Evolutionary conservation across 768 basidiomycete genomes (phyloP).

Genomic region (Tylopilus sp.): DNA sequence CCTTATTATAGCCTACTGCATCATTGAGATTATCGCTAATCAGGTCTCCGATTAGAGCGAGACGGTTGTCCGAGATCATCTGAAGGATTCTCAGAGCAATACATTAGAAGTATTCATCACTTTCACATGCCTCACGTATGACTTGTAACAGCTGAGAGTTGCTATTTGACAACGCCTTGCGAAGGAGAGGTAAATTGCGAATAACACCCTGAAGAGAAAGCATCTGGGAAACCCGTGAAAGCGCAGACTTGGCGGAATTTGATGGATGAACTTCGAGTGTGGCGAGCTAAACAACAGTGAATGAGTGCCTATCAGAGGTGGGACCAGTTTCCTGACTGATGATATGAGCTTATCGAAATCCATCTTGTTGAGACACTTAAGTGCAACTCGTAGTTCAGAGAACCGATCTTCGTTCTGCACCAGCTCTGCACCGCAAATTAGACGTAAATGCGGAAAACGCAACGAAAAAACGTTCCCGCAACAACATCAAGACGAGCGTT

Average conservation of each 20-base stretch:
- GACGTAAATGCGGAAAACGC: neutral
- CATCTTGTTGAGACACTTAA: constrained; percentile 70
- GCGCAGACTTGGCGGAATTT: constrained; percentile 59
- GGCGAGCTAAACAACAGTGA: constrained; percentile 47
- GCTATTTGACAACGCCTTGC: constrained; percentile 56
- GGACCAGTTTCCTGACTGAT: constrained; percentile 39
- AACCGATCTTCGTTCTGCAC: constrained; percentile 74
- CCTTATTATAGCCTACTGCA: constrained; percentile 58
- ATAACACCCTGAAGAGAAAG: constrained; percentile 75
- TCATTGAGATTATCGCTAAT: constrained; percentile 72
- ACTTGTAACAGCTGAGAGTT: constrained; percentile 59
- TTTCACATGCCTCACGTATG: constrained; percentile 49
- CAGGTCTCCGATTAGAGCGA: constrained; percentile 56
- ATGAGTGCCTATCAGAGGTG: neutral
- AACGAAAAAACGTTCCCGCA: constrained; percentile 47
- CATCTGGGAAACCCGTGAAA: constrained; percentile 71
- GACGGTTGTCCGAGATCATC: constrained; percentile 75
- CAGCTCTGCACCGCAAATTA: constrained; percentile 48
- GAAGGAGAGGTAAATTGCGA: constrained; percentile 59
- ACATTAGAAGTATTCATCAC: neutral
- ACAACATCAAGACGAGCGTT: constrained; percentile 85
- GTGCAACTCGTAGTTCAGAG: constrained; percentile 59
- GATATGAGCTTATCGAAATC: constrained; percentile 88
- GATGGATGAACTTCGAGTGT: constrained; percentile 56
- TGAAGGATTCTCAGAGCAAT: constrained; percentile 21